Evolutionary conservation across 2,329 filamentous ascomycete genomes (phyloP).

Genomic region (Fusarium subglutinans): DNA sequence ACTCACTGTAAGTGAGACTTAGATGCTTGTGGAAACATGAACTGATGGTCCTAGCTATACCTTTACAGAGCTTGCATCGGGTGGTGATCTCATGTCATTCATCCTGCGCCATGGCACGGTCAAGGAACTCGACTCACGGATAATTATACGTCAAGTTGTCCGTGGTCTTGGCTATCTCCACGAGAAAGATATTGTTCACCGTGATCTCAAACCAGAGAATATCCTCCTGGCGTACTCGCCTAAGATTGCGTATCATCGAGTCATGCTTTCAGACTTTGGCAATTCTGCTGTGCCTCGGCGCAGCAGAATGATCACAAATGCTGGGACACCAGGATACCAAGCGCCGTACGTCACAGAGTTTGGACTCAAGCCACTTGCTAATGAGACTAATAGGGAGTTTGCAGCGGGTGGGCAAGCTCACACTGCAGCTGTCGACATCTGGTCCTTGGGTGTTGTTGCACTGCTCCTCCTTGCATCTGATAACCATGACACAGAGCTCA

Average conservation of each 20-base stretch:
- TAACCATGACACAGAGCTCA: constrained; percentile 39
- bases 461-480: constrained; percentile 49
- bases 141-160: constrained; percentile 59
- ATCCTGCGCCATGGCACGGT: constrained; percentile 49
- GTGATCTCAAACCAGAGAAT: constrained; percentile 65
- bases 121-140: constrained; percentile 53
- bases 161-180: constrained; percentile 59
- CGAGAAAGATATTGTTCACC: constrained; percentile 59
- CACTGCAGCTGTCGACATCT: constrained; percentile 59
- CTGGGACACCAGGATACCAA: constrained; percentile 59
- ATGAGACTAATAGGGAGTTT: constrained; percentile 51
- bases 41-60: constrained; percentile 54
- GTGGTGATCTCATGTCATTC: constrained; percentile 64
- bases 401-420: constrained; percentile 24
- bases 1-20: constrained; percentile 54
- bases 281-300: constrained; percentile 55
- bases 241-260: constrained; percentile 52
- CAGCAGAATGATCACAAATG: constrained; percentile 54
- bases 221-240: constrained; percentile 60
- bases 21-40: neutral
- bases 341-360: constrained; percentile 54
- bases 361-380: neutral
- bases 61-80: constrained; percentile 65
- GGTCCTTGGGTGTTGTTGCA: constrained; percentile 60
- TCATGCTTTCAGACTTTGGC: constrained; percentile 64